Evolutionary conservation across 106 monocot genomes (phyloP).

Genomic region (Ottelia alismoides): DNA sequence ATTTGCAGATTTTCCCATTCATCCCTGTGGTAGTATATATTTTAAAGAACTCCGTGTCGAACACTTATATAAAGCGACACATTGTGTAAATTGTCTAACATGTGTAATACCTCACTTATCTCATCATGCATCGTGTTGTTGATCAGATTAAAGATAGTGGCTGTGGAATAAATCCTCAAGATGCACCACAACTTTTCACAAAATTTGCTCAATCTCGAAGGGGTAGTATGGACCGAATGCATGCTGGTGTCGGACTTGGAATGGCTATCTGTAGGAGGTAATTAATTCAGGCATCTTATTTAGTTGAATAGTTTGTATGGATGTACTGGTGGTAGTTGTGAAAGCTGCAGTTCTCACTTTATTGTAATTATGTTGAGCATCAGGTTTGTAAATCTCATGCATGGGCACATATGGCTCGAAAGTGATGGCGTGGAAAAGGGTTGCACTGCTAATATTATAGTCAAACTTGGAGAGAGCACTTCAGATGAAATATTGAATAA

Average conservation of each 20-base stretch:
- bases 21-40: too few species aligned
- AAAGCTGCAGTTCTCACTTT: background rate
- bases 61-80: too few species aligned
- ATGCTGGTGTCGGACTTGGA: constrained; percentile 70
- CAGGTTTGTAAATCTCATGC: constrained; percentile 84
- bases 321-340: too few species aligned
- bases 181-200: constrained; percentile 67
- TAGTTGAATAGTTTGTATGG: too few species aligned
- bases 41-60: too few species aligned
- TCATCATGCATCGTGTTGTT: too few species aligned
- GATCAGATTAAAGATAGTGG: constrained; percentile 95
- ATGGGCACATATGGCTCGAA: constrained; percentile 85
- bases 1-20: too few species aligned
- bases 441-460: constrained; percentile 60
- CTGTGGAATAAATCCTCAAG: constrained; percentile 73
- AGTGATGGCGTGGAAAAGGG: constrained; percentile 88
- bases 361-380: too few species aligned
- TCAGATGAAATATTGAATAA: constrained; percentile 3
- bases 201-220: constrained; percentile 49
- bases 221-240: constrained; percentile 31
- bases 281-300: background rate
- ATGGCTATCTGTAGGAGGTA: constrained; percentile 96
- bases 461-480: constrained; percentile 57
- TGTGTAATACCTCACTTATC: too few species aligned
- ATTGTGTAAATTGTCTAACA: too few species aligned